These are phyloP conservation scores for Pterocarpus macrocarpus DNA, from an alignment of 306 rosid genomes.

Conservation along the genomic window DNA sequence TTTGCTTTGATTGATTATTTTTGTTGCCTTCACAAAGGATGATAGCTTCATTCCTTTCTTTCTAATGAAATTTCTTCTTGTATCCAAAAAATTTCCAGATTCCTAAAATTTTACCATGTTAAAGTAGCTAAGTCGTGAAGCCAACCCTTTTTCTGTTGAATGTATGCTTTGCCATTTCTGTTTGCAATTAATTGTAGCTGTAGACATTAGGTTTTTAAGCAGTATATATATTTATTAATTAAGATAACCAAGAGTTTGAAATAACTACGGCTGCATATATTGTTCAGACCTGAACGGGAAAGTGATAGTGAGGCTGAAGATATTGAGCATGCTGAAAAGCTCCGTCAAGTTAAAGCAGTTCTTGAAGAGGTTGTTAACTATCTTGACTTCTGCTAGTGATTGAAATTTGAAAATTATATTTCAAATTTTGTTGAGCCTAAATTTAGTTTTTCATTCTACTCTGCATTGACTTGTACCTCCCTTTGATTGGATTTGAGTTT, in stretches of 20 bases:
- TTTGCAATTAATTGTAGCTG: constrained; percentile 11
- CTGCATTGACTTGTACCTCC: constrained; percentile 1
- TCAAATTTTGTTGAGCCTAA: not conserved
- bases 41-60: not conserved
- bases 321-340: constrained; percentile 90
- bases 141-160: not conserved
- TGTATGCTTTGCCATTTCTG: constrained; percentile 28
- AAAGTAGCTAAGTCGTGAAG: not conserved
- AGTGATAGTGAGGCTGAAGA: constrained; percentile 97
- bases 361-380: constrained; percentile 88
- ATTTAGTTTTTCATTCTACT: not conserved
- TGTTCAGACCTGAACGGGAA: constrained; percentile 85
- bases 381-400: constrained; percentile 10
- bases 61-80: constrained; percentile 1
- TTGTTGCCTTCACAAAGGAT: not conserved
- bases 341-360: constrained; percentile 98
- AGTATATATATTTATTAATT: constrained; percentile 8
- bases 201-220: not conserved
- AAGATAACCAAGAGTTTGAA: constrained; percentile 27
- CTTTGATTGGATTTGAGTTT: constrained; percentile 23
- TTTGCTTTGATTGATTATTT: not conserved
- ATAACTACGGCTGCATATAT: constrained; percentile 42
- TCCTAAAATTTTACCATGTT: not conserved
- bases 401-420: constrained; percentile 33
- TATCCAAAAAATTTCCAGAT: constrained; percentile 4